These are phyloP conservation scores for Fusarium armeniacum DNA, from an alignment of 2,329 filamentous ascomycete species.

Conservation along the genomic window DNA sequence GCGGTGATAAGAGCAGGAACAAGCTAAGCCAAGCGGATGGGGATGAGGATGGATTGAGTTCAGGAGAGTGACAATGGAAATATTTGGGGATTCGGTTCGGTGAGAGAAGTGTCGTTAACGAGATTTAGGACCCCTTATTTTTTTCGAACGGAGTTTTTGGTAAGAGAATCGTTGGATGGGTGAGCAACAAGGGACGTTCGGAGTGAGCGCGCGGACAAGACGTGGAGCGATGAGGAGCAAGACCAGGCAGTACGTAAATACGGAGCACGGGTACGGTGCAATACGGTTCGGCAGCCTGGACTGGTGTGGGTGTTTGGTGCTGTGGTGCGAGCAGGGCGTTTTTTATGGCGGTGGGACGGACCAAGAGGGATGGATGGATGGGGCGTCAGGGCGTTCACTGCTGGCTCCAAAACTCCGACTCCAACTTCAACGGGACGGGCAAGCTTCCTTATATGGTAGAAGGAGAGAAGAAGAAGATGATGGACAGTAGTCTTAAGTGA, in stretches of 20 bases:
- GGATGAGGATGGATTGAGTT: slow-evolving; percentile 19
- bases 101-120: slow-evolving; percentile 33
- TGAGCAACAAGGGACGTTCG: slow-evolving; percentile 45
- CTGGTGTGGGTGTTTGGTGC: slow-evolving; percentile 10
- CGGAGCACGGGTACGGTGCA: slow-evolving; percentile 36
- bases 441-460: slow-evolving; percentile 23
- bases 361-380: slow-evolving; percentile 10
- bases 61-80: slow-evolving; percentile 5
- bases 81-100: slow-evolving; percentile 24
- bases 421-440: background rate
- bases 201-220: slow-evolving; percentile 39
- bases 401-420: slow-evolving; percentile 29
- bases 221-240: slow-evolving; percentile 39
- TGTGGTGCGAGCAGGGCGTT: slow-evolving; percentile 35
- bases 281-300: slow-evolving; percentile 30
- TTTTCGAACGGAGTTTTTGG: slow-evolving; percentile 41
- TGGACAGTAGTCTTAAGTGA: slow-evolving; percentile 9
- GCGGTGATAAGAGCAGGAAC: slow-evolving; percentile 30
- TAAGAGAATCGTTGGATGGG: slow-evolving; percentile 41
- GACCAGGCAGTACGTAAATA: slow-evolving; percentile 41
- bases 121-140: slow-evolving; percentile 44
- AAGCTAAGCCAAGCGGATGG: slow-evolving; percentile 16
- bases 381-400: slow-evolving; percentile 13
- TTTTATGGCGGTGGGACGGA: slow-evolving; percentile 50
- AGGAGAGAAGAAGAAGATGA: slow-evolving; percentile 12